Conservation (phyloP, 164 flowering plant species). For the Nelumbo lutea region DNA sequence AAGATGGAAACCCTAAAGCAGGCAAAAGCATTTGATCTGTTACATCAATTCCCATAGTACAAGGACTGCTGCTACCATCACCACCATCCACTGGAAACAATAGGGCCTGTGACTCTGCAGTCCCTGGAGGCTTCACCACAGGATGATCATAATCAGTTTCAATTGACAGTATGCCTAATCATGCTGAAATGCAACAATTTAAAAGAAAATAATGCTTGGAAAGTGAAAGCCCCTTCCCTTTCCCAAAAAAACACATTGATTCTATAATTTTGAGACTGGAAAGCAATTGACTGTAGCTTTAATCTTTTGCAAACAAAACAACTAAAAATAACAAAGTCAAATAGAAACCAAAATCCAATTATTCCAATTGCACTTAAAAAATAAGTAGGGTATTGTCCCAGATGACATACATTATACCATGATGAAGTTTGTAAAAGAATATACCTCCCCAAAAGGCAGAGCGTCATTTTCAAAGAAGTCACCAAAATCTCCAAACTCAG, state of each 20-base stretch:
- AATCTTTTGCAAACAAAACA: neutral
- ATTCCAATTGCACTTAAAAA: neutral
- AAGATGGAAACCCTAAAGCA: conserved; percentile 41
- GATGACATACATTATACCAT: neutral
- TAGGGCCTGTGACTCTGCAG: conserved; percentile 78
- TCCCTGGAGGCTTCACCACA: conserved; percentile 88
- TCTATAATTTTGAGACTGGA: neutral
- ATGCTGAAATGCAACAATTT: neutral
- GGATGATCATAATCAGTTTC: conserved; percentile 18
- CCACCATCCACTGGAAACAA: conserved; percentile 66
- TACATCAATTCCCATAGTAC: conserved; percentile 61
- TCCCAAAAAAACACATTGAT: neutral
- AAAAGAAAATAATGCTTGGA: neutral
- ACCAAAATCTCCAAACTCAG: conserved; percentile 96
- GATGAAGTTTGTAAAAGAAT: conserved; percentile 2
- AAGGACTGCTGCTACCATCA: conserved; percentile 70
- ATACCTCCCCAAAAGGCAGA: conserved; percentile 95
- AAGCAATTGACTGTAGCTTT: neutral
- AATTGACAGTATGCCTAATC: neutral
- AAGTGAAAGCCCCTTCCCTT: neutral
- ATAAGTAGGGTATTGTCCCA: neutral
- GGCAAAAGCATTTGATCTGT: conserved; percentile 76
- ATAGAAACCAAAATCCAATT: neutral
- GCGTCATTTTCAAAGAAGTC: conserved; percentile 83
- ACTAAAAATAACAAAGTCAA: neutral